These are phyloP conservation scores for Lichtheimia ornata DNA, from an alignment of 371 early-diverging fungal genomes.

Conservation along the genomic window DNA sequence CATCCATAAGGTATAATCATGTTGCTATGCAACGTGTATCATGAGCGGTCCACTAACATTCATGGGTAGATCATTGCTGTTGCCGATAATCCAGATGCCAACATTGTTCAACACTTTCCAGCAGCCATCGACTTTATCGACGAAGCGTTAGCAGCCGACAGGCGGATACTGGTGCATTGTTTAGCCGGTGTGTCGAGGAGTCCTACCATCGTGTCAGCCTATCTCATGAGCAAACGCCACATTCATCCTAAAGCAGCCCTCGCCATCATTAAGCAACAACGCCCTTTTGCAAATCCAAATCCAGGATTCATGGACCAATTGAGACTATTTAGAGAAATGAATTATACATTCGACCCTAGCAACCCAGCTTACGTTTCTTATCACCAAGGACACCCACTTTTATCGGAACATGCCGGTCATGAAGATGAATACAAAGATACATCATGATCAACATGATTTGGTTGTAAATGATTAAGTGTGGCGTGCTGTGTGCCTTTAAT, in stretches of 20 bases:
- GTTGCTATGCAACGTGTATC: neutral
- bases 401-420: slow-evolving; percentile 41
- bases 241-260: slow-evolving; percentile 58
- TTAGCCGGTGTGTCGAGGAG: slow-evolving; percentile 52
- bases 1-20: slow-evolving; percentile 49
- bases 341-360: slow-evolving; percentile 52
- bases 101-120: slow-evolving; percentile 71
- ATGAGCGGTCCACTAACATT: neutral
- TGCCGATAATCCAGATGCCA: slow-evolving; percentile 68
- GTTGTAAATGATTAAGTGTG: too few relatives aligned
- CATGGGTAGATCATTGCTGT: slow-evolving; percentile 45
- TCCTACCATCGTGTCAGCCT: slow-evolving; percentile 56
- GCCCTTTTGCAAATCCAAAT: slow-evolving; percentile 72
- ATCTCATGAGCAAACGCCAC: slow-evolving; percentile 64
- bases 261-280: slow-evolving; percentile 43
- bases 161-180: slow-evolving; percentile 64
- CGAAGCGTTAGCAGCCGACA: slow-evolving; percentile 40
- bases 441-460: too few relatives aligned
- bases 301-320: slow-evolving; percentile 73
- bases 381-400: slow-evolving; percentile 40
- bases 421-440: slow-evolving; percentile 6
- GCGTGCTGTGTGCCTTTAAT: too few relatives aligned
- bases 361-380: slow-evolving; percentile 68
- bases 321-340: slow-evolving; percentile 64
- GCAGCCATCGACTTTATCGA: slow-evolving; percentile 63